phyloP scores from a whole-genome alignment of 345 rosid species.

The Lenwebbia sp. region DNA sequence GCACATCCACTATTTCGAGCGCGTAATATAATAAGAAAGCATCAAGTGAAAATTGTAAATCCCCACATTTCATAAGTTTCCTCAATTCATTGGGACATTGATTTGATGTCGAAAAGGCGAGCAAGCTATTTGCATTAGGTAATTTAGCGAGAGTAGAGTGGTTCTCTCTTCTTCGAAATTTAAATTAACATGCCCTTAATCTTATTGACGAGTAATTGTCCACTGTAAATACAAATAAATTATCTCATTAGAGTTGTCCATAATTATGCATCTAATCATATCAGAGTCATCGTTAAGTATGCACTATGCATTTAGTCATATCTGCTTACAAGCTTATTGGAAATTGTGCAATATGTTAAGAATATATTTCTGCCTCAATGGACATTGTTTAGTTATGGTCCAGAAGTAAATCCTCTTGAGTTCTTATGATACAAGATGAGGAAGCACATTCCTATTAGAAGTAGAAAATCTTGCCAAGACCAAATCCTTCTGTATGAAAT shows the following conservation, averaged over 20 bases:
- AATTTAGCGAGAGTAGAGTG: not conserved
- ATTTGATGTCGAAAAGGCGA: not conserved
- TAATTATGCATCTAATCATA: not conserved
- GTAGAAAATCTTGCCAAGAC: not conserved
- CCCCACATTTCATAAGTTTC: fast-evolving
- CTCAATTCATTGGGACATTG: not conserved
- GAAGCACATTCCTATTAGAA: not conserved
- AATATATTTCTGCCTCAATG: not conserved
- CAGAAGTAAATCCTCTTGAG: not conserved
- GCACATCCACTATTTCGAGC: not conserved
- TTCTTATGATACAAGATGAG: not conserved
- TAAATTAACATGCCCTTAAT: not conserved
- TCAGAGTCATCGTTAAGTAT: not conserved
- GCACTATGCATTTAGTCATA: not conserved
- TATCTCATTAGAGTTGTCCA: not conserved
- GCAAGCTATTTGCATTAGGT: not conserved
- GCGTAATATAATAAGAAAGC: not conserved
- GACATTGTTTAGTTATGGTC: not conserved
- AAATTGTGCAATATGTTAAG: not conserved
- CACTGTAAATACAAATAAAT: not conserved
- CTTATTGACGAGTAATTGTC: not conserved
- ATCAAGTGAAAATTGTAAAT: not conserved
- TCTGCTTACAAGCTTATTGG: not conserved
- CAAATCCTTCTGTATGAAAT: not conserved
- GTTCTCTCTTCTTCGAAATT: not conserved